A percentile compares a stretch with the other conserved stretches of the same genome.
Evolutionary conservation across 1,284 basidiomycete species (phyloP).

Genomic region (Marasmius tenuissimus): DNA sequence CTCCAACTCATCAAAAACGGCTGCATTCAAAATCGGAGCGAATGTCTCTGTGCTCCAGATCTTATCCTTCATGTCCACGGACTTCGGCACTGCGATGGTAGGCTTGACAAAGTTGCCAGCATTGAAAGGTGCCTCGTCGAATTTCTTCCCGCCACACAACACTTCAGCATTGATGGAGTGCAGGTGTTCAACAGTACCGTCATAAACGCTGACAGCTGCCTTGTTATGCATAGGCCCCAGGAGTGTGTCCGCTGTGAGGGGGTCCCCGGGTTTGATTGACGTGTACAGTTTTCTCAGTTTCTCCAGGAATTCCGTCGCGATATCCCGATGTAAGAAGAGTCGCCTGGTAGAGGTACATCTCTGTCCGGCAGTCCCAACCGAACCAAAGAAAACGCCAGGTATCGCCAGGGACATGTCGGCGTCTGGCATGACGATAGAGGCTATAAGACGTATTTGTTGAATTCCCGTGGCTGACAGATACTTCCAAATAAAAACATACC

Average conservation of each 20-base stretch:
- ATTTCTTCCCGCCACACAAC: conserved; percentile 65
- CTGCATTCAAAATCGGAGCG: conserved; percentile 85
- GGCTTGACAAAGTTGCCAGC: conserved; percentile 89
- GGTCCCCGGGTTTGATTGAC: conserved; percentile 77
- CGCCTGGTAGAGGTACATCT: conserved; percentile 93
- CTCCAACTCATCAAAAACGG: conserved; percentile 87
- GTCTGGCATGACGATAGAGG: conserved; percentile 90
- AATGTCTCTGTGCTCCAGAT: conserved; percentile 87
- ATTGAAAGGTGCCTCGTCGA: conserved; percentile 47
- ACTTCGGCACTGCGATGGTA: conserved; percentile 74
- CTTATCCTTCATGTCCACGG: conserved; percentile 46
- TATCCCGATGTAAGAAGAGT: conserved; percentile 81
- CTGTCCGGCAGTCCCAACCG: conserved; percentile 93
- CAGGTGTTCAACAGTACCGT: conserved; percentile 63
- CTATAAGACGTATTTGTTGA: conserved; percentile 37
- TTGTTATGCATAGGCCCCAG: conserved; percentile 86
- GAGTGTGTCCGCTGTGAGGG: conserved; percentile 70
- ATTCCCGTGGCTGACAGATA: conserved; percentile 15
- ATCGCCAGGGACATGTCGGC: conserved; percentile 89
- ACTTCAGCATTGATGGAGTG: conserved; percentile 73
- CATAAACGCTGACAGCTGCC: conserved; percentile 67
- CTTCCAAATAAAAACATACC: conserved; percentile 40
- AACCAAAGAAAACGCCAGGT: conserved; percentile 89
- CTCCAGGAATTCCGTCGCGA: conserved; percentile 76
- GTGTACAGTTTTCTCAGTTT: conserved; percentile 74